Evolutionary conservation across 352 stramenopile genomes (phyloP), one percentile per base, ranked within the genome.

Genomic region (Peronospora belbahrii): DNA sequence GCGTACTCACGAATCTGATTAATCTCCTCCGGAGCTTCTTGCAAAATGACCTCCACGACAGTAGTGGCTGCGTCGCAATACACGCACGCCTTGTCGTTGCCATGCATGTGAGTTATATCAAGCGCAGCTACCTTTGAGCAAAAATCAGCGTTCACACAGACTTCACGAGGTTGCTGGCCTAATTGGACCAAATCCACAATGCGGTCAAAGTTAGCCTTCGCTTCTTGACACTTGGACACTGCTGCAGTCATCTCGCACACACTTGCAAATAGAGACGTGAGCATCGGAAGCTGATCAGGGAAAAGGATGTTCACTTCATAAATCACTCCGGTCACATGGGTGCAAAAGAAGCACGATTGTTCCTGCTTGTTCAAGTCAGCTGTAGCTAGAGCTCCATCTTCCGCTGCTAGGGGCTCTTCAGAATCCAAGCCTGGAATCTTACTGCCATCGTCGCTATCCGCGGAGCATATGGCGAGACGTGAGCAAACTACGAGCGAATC

Each of bases 61-160:
- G 66, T 81, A 14, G 66, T 77, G 18, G 67, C 58, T 23, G 48
- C 65, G 27, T 85, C 74, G 39, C 74, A 85, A 42, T 85, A 85
- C 19, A 74, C 62, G 46, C 74, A 85, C 17, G 55, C 61, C 37
- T 66, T 79, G 35, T 74, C 61, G 32, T 42, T 40, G 30, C 37
- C 37, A 25, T 19, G 6, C 28, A 53, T 47, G 7, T 4, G 25
- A 8, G 13, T 4, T 23, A 48, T 41, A 6, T 19, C 43, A 60
- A 7, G 19, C 8, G n/a, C 14, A 6, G 31, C 5, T 4, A 56
- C 40, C 30, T 52, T 55, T 27, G 53, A 56, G 40, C 73, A 88
- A 42, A 83, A 67, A 2, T 56, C 52, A 4, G 72, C 34, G 2
- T 40, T 38, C 10, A 50, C 39, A 46, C 77, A 88, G 6, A 85